Base-by-base conservation (phyloP, 352 stramenopile genomes). In the Phytophthora chlamydospora region DNA sequence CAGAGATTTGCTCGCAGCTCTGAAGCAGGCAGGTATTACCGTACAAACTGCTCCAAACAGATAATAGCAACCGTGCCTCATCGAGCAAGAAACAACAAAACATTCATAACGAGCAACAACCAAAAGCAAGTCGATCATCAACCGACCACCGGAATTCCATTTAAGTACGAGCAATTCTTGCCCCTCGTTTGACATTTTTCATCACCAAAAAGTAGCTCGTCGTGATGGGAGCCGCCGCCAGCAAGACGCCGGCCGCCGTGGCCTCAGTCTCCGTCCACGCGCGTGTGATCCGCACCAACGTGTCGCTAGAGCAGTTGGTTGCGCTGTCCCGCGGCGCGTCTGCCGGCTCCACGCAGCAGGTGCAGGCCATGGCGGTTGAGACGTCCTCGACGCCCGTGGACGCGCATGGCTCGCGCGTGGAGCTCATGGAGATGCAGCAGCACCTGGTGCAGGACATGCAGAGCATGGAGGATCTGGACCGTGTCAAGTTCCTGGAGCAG, bases 401-500 rank as follows among this genome's bases (percentile, higher is more conserved):
- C 45, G 39, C 61, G 13, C 41, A 61, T 11, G 55, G 63, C 43
- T 50, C 51, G 1, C 17, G 32, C 0, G 36, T 67, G 17, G 66
- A 84, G 38, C 51, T 89, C 13, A 52, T 85, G 42, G 83, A 91
- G 64, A 89, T 91, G 83, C 73, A 78, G 52, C 24, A 59, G 3
- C 55, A 77, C 24, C 46, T 91, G 52, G 44, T 89, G 39, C 57
- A 73, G 32, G 63, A 88, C 54, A 70, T 84, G 53, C 62, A 83
- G 42, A 53, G 66, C 45, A 76, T 88, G 6, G 70, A 89, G n/a
- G 76, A 87, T 29, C 77, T 79, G 33, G 80, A 88, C 17, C 66
- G 66, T n/a, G 73, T 89, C 40, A 70, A 76, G 19, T 85, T 73
- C 38, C 61, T 87, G 0, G 56, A 88, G 62, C 63, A 90, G 55